Evolutionary conservation across 2,329 filamentous ascomycete genomes (phyloP).

Genomic region (Aspergillus fumigatus): DNA sequence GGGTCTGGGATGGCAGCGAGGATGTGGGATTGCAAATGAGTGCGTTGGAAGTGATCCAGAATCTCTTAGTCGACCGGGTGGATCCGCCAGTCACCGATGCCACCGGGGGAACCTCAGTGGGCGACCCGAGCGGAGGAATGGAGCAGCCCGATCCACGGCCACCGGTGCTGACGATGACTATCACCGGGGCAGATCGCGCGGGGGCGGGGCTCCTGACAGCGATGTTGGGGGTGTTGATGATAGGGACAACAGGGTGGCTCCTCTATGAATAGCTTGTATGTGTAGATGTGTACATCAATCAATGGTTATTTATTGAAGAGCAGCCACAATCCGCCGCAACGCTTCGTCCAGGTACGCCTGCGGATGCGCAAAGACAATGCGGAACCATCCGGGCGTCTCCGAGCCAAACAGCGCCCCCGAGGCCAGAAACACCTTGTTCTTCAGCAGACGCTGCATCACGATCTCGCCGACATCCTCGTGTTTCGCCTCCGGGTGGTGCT

Average conservation of each 20-base stretch:
- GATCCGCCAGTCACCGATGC: conserved; percentile 28
- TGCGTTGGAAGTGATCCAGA: conserved; percentile 32
- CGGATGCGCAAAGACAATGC: conserved; percentile 38
- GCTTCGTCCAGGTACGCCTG: conserved; percentile 29
- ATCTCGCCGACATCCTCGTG: conserved; percentile 15
- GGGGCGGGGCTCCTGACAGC: conserved; percentile 43
- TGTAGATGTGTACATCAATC: not conserved
- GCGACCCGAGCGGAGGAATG: conserved; percentile 27
- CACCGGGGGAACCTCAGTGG: conserved; percentile 30
- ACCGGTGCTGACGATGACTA: conserved; percentile 11
- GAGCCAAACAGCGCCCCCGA: conserved; percentile 34
- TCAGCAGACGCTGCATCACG: conserved; percentile 33
- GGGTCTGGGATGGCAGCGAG: conserved; percentile 32
- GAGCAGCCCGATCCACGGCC: conserved; percentile 12
- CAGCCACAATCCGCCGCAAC: conserved; percentile 25
- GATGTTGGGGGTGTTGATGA: conserved; percentile 30
- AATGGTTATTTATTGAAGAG: conserved; percentile 4
- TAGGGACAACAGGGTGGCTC: conserved; percentile 36
- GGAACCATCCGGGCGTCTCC: conserved; percentile 41
- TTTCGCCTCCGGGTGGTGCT: conserved; percentile 15
- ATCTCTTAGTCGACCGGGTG: conserved; percentile 27
- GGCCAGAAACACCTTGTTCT: conserved; percentile 34
- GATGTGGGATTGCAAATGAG: conserved; percentile 41
- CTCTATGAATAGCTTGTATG: conserved; percentile 23
- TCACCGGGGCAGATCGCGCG: conserved; percentile 35